Percentiles rank a stretch among this genome's conserved stretches.
Evolutionary conservation across 2,329 filamentous ascomycete species (phyloP).

Genomic region (Fusarium sp.): DNA sequence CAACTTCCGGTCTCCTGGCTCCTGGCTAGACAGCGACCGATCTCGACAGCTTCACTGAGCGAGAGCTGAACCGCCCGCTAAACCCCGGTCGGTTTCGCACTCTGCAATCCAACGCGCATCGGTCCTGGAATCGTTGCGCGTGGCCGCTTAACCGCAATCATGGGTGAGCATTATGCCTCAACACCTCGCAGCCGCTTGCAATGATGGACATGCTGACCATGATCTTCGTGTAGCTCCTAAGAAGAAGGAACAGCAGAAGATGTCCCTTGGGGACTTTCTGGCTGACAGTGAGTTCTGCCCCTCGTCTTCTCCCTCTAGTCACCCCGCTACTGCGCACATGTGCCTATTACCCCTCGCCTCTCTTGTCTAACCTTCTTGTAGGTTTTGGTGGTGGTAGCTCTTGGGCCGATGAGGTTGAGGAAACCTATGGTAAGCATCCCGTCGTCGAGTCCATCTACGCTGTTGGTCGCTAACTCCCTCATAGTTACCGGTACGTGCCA

Average conservation of each 20-base stretch:
- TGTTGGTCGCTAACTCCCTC: conserved; percentile 47
- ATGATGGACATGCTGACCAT: conserved; percentile 14
- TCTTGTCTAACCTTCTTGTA: conserved; percentile 46
- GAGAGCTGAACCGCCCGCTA: conserved; percentile 44
- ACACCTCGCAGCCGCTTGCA: conserved; percentile 6
- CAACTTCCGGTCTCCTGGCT: conserved; percentile 4
- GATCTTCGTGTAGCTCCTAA: conserved; percentile 75
- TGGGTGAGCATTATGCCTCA: conserved; percentile 61
- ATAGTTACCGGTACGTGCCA: conserved; percentile 53
- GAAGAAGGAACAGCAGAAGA: conserved; percentile 95
- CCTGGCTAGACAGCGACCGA: conserved; percentile 20
- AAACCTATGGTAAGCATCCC: conserved; percentile 76
- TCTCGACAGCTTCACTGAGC: conserved; percentile 25
- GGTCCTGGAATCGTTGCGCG: conserved; percentile 60
- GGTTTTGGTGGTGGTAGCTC: conserved; percentile 80
- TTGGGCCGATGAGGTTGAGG: conserved; percentile 99
- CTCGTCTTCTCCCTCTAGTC: conserved; percentile 43
- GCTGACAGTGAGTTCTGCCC: conserved; percentile 78
- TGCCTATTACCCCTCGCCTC: conserved; percentile 34
- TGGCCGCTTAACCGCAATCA: conserved; percentile 67
- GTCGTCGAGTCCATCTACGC: conserved; percentile 9
- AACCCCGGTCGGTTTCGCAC: conserved; percentile 46
- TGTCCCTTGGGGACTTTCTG: conserved; percentile 97
- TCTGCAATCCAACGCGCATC: conserved; percentile 53
- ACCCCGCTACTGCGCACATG: conserved; percentile 38